Conservation (phyloP, 2,329 filamentous ascomycete genomes). For the Talaromyces funiculosus region DNA sequence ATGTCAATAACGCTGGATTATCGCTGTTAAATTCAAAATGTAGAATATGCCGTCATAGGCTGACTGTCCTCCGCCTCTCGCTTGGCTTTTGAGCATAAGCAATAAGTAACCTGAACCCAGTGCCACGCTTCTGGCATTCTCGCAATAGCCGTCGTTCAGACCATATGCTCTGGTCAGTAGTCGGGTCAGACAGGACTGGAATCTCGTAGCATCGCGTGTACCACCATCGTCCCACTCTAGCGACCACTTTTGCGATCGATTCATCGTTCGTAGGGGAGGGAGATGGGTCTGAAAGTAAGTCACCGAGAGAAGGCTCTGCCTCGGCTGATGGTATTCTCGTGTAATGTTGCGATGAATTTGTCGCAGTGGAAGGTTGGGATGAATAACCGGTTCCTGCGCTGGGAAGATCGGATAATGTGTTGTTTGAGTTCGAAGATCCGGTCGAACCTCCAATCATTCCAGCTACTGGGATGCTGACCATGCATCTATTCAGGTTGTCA, state of each 20-base stretch:
- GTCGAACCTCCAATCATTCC: conserved; percentile 39
- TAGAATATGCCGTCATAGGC: conserved; percentile 26
- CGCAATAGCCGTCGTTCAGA: conserved; percentile 65
- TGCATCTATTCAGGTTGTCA: conserved; percentile 45
- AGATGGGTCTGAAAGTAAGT: conserved; percentile 68
- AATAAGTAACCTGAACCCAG: conserved; percentile 84
- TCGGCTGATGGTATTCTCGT: conserved; percentile 34
- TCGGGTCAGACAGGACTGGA: conserved; percentile 47
- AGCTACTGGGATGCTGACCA: conserved; percentile 45
- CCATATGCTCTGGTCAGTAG: conserved; percentile 66
- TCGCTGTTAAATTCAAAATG: not conserved
- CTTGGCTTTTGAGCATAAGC: conserved; percentile 80
- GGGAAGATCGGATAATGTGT: conserved; percentile 26
- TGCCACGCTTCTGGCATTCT: conserved; percentile 82
- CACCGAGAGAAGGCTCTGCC: conserved; percentile 50
- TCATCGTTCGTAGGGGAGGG: conserved; percentile 68
- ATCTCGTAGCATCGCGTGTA: conserved; percentile 88
- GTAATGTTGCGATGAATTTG: conserved; percentile 15
- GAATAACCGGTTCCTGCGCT: conserved; percentile 16
- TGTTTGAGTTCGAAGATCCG: conserved; percentile 37
- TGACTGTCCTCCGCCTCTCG: conserved; percentile 41
- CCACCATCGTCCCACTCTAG: conserved; percentile 92
- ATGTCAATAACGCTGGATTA: not conserved
- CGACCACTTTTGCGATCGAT: conserved; percentile 86
- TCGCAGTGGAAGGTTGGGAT: conserved; percentile 18